A percentile compares a stretch with the other conserved stretches of the same genome.
These are phyloP conservation scores for Jaltomata sinuosa DNA, from an alignment of 257 asterid genomes.

Conservation along the genomic window DNA sequence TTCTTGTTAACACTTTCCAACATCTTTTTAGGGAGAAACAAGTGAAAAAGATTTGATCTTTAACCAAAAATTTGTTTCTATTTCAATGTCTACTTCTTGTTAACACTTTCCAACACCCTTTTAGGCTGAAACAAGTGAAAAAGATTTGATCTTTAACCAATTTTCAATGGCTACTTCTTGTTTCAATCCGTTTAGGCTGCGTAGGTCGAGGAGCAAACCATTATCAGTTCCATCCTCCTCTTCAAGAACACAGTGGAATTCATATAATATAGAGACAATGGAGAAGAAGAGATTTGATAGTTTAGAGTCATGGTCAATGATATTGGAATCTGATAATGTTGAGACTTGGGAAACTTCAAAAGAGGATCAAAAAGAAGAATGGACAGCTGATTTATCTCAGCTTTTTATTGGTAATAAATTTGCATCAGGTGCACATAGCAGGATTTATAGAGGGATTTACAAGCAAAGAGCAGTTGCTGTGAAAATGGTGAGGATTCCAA, in stretches of 20 bases:
- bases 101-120: not conserved
- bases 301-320: constrained; percentile 96
- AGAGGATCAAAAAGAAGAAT: constrained; percentile 41
- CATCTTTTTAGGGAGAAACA: not conserved
- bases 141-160: not conserved
- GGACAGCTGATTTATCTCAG: constrained; percentile 40
- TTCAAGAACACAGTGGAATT: constrained; percentile 28
- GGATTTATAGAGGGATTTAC: constrained; percentile 36
- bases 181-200: constrained; percentile 64
- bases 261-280: constrained; percentile 38
- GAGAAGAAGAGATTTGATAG: constrained; percentile 89
- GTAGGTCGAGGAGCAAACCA: constrained; percentile 28
- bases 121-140: no score
- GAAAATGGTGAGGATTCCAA: constrained; percentile 42
- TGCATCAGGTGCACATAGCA: constrained; percentile 42
- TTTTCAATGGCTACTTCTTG: constrained; percentile 17
- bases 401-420: constrained; percentile 35
- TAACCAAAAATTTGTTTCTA: not conserved
- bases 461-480: constrained; percentile 41
- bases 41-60: not conserved
- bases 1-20: not conserved
- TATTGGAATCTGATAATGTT: constrained; percentile 78
- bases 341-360: constrained; percentile 75
- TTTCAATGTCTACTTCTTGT: not conserved
- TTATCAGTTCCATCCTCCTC: constrained; percentile 43